Conservation (phyloP, 2,329 filamentous ascomycete species). For the Botrytis fragariae region DNA sequence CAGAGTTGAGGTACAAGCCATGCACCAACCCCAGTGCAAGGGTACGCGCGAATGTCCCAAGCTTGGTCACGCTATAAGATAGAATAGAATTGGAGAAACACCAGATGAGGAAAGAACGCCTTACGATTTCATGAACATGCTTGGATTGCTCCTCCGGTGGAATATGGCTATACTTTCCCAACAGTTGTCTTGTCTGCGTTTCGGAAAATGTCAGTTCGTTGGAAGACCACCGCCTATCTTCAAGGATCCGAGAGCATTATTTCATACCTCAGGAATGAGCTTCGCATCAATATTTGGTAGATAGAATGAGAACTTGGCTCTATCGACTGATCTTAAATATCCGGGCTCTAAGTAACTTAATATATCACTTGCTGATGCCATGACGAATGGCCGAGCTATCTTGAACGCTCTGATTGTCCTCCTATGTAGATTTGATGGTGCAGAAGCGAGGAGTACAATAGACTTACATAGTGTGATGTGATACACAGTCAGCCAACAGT, state of each 20-base stretch:
- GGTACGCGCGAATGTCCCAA: slow-evolving; percentile 24
- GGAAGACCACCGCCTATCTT: no score
- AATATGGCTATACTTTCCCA: slow-evolving; percentile 4
- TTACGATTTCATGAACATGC: slow-evolving; percentile 4
- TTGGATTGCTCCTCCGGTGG: background rate
- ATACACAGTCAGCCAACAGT: background rate
- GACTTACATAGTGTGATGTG: background rate
- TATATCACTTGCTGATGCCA: background rate
- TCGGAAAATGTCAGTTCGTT: no score
- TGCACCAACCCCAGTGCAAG: slow-evolving; percentile 28
- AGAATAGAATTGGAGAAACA: background rate
- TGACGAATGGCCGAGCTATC: background rate
- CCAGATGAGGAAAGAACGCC: background rate
- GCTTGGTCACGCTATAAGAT: slow-evolving; percentile 23
- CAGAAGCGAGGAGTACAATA: background rate
- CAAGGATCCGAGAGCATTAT: background rate
- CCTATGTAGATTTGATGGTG: background rate
- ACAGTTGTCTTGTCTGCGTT: background rate
- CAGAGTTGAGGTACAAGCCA: slow-evolving; percentile 27
- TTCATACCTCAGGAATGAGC: background rate
- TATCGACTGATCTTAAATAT: background rate
- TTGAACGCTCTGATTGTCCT: background rate
- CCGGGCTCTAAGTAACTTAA: background rate
- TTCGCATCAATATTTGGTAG: slow-evolving; percentile 5
- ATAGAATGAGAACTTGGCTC: slow-evolving; percentile 13